Evolutionary conservation across 352 stramenopile species (phyloP), one percentile per base, ranked within the genome.

Genomic region (Globisporangium sylvaticum): DNA sequence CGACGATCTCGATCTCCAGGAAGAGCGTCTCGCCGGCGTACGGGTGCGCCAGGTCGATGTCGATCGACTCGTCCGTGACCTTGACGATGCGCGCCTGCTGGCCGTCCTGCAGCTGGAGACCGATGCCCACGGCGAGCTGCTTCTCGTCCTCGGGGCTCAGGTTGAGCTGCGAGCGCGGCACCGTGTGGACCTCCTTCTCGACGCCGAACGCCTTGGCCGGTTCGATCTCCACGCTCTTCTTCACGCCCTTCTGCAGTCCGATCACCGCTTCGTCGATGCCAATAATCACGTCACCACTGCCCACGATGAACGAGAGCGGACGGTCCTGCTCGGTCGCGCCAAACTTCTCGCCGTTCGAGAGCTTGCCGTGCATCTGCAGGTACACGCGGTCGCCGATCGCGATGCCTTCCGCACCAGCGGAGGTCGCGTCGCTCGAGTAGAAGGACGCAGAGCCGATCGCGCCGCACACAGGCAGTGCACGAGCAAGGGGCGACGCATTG

Each of bases 11-110:
- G 57, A 95, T 50, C 54, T 89, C 87, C 10, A 91, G 81, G 31
- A 77, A 88, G 34, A 95, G 73, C 48, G 86, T 92, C 70, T 95
- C 79, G n/a, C 85, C 85, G 9, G 86, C 83, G 66, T 90, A 91
- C 24, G 81, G 80, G 64, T 92, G 84, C 22, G 84, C 77, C 52
- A 91, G 59, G 58, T 95, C 84, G 46, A 95, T 87, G 34, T 91
- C 83, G 32, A 94, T 86, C 15, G 65, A 76, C 20, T 95, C 81
- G 22, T 81, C 72, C n/a, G 79, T 84, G 44, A 95, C 69, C 53
- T 82, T 77, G 34, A 94, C 76, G 64, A 95, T 85, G 50, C 74
- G 80, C 31, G 81, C 86, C 53, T 80, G 77, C 59, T 91, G 66
- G 15, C 83, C 84, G 27, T 83, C 77, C 46, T 82, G 73, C 37